Evolutionary conservation across 2,329 filamentous ascomycete genomes (phyloP).

Genomic region (Trichoderma citrinoviride): DNA sequence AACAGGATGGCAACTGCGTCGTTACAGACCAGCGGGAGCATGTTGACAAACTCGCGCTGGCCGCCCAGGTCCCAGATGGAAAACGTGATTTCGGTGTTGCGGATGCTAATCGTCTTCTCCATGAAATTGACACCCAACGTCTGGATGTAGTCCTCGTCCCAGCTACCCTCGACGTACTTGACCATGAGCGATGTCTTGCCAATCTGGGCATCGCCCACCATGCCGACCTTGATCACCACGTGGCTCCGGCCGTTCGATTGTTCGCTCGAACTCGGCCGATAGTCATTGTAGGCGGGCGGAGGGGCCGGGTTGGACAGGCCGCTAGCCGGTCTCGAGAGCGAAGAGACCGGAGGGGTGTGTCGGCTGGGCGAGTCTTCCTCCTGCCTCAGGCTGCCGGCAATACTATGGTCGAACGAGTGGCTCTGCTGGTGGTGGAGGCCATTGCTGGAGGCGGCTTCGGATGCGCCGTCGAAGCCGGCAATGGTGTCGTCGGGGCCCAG

Average conservation of each 20-base stretch:
- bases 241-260: constrained; percentile 57
- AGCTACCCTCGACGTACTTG: constrained; percentile 98
- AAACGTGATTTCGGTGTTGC: constrained; percentile 99
- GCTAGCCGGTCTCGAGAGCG: constrained; percentile 55
- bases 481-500: constrained; percentile 45
- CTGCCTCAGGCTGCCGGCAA: constrained; percentile 40
- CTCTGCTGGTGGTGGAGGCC: constrained; percentile 44
- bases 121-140: constrained; percentile 99
- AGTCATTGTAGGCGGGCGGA: constrained; percentile 45
- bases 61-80: constrained; percentile 98
- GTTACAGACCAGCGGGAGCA: constrained; percentile 98
- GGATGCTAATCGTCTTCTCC: constrained; percentile 99
- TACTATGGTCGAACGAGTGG: constrained; percentile 50
- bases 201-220: constrained; percentile 98
- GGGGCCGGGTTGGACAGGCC: constrained; percentile 48
- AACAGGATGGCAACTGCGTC: constrained; percentile 97
- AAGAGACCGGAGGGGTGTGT: constrained; percentile 49
- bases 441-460: constrained; percentile 39
- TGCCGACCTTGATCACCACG: constrained; percentile 98
- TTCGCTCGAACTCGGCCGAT: constrained; percentile 41
- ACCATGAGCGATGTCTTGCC: constrained; percentile 99
- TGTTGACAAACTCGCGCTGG: constrained; percentile 98
- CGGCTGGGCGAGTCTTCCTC: constrained; percentile 45
- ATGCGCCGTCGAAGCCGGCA: constrained; percentile 48
- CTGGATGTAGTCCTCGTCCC: constrained; percentile 99